phyloP scores from a whole-genome alignment of 768 basidiomycete genomes.

The Auriscalpium vulgare region DNA sequence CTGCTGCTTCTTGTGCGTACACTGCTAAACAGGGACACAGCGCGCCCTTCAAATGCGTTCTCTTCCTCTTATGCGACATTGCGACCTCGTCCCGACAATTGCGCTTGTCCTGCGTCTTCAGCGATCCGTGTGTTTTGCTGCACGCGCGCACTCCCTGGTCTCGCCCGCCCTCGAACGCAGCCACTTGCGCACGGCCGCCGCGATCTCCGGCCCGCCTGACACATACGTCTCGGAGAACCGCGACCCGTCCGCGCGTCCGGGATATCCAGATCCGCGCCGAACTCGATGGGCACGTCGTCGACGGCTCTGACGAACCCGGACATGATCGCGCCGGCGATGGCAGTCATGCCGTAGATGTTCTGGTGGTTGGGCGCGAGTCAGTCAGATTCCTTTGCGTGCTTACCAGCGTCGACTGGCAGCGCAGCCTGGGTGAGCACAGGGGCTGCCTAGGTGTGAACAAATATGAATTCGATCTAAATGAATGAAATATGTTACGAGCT shows the following conservation, averaged over 20 bases:
- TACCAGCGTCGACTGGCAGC: too few relatives aligned
- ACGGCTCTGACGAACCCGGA: constrained; percentile 15
- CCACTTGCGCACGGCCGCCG: constrained; percentile 39
- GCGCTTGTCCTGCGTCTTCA: constrained; percentile 21
- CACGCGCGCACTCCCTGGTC: constrained; percentile 40
- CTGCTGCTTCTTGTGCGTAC: too few relatives aligned
- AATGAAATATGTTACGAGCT: too few relatives aligned
- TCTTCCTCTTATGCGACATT: too few relatives aligned
- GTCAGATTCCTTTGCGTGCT: too few relatives aligned
- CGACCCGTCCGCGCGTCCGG: constrained; percentile 31
- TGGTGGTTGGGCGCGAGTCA: constrained; percentile 40
- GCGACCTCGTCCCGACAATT: too few relatives aligned
- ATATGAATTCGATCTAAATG: too few relatives aligned
- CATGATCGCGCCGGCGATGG: constrained; percentile 29
- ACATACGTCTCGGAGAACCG: constrained; percentile 24
- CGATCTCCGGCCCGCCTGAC: constrained; percentile 33
- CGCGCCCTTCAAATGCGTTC: too few relatives aligned
- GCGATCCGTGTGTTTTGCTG: constrained; percentile 26
- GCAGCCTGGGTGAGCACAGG: too few relatives aligned
- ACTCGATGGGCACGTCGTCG: constrained; percentile 42
- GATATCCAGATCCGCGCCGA: constrained; percentile 37
- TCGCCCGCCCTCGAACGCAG: constrained; percentile 38
- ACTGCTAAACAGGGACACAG: too few relatives aligned
- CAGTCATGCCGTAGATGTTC: constrained; percentile 40
- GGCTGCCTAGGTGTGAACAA: too few relatives aligned